phyloP scores from a whole-genome alignment of 805 yeast species.

The Wickerhamiella siamensis region DNA sequence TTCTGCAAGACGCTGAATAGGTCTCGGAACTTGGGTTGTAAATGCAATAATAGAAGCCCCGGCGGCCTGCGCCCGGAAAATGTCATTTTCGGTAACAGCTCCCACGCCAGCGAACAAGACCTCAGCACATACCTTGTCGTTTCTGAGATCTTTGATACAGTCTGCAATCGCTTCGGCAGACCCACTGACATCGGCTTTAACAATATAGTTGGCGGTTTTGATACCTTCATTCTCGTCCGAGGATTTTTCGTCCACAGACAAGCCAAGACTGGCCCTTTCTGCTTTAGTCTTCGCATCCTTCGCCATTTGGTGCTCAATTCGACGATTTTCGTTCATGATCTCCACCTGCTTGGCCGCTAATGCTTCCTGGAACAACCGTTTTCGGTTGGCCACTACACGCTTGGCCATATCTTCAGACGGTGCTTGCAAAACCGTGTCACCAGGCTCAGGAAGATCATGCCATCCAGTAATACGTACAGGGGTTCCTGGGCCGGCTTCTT shows the following conservation, averaged over 20 bases:
- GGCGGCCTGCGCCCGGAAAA: constrained; percentile 55
- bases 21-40: constrained; percentile 56
- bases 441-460: constrained; percentile 86
- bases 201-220: constrained; percentile 42
- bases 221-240: constrained; percentile 18
- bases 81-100: constrained; percentile 48
- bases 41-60: constrained; percentile 65
- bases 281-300: constrained; percentile 36
- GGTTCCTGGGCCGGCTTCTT: constrained; percentile 66
- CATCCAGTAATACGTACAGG: constrained; percentile 91
- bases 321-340: constrained; percentile 52
- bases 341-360: constrained; percentile 54
- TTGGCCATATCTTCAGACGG: constrained; percentile 61
- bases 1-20: constrained; percentile 43
- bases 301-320: constrained; percentile 24
- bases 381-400: constrained; percentile 53
- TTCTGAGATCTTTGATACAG: constrained; percentile 69
- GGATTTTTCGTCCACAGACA: constrained; percentile 26
- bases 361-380: constrained; percentile 36
- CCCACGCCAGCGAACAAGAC: constrained; percentile 72
- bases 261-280: constrained; percentile 47
- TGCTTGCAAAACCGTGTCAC: constrained; percentile 70
- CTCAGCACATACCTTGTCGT: constrained; percentile 62
- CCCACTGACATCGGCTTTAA: constrained; percentile 88
- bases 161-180: constrained; percentile 88